Base-by-base conservation (phyloP, 2,329 filamentous ascomycete genomes). In the Zymoseptoria brevis region DNA sequence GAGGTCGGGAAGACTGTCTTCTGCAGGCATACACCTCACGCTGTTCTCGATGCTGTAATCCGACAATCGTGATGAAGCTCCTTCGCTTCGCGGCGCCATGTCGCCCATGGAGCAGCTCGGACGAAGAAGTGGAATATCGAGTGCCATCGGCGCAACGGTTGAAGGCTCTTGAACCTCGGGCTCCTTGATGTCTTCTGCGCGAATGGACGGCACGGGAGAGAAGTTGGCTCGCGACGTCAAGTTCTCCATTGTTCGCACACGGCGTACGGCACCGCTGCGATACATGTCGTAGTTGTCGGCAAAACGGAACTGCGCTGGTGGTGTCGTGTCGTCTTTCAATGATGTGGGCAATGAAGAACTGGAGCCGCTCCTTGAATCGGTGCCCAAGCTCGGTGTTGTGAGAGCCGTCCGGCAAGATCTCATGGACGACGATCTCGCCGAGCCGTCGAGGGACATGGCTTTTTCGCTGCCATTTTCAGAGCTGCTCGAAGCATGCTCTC, bases 381-480 rank as follows among this genome's bases (percentile, higher is more conserved):
- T 24, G 19, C 35, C 35, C 35, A 45, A 11, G 35, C 35, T 45
- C 13, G 19, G 22, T 53, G 19, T 24, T 8, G 51, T 26, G 22
- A 53, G 51, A 19, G 51, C 22, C n/a, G 51, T 53, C 51, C 22
- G 16, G 3, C 13, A 16, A 11, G 56, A 50, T 21, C 50, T 56
- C 51, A 62, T 56, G 21, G 60, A 52, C 1, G 53, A 57, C 3
- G 58, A 60, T 11, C 54, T 50, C 19, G 57, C 30, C 22, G 51
- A 58, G 29, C 57, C 58, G 16, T 60, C 56, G 4, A 56, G 51
- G 7, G 57, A 59, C 48, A 53, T 19, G 9, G 57, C 50, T 26
- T 45, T 48, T 21, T 59, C 57, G 29, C 57, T 59, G 48, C 30
- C 57, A 49, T 56, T 19, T 7, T 53, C 53, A 16, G 53, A 56